Evolutionary conservation across 495 filamentous ascomycete species (phyloP).

Genomic region (Penicillium malachiteum): DNA sequence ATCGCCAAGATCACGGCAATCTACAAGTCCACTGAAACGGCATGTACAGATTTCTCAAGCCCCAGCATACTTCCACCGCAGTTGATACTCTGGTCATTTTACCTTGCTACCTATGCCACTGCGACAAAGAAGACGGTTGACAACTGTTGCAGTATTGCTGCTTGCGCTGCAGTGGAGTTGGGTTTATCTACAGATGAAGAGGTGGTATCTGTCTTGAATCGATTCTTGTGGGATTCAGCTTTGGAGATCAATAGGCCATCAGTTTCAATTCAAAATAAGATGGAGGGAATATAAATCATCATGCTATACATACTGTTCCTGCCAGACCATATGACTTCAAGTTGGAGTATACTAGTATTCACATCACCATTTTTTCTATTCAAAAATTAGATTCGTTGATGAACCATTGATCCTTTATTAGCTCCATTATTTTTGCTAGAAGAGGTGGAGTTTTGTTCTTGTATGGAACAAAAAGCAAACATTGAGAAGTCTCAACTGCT

Average conservation of each 20-base stretch:
- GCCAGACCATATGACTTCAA: no score
- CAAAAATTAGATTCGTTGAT: no score
- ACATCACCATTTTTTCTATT: no score
- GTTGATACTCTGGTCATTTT: not conserved
- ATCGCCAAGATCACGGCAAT: not conserved
- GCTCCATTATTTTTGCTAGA: no score
- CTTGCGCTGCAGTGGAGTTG: not conserved
- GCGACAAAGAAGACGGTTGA: not conserved
- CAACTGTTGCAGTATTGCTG: not conserved
- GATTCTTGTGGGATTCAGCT: not conserved
- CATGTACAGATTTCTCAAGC: not conserved
- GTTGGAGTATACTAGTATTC: no score
- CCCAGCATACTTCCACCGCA: not conserved
- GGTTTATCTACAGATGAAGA: not conserved
- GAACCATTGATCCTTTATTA: no score
- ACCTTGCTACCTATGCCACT: not conserved
- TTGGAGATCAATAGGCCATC: not conserved
- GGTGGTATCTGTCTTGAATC: not conserved
- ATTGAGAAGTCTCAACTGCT: no score
- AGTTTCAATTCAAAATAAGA: no score
- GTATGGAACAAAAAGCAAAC: no score
- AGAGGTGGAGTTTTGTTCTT: no score
- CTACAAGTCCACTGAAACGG: not conserved
- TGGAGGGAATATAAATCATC: no score
- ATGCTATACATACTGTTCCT: no score